Conservation (phyloP, 257 asterid species). For the Nicotiana tomentosiformis region DNA sequence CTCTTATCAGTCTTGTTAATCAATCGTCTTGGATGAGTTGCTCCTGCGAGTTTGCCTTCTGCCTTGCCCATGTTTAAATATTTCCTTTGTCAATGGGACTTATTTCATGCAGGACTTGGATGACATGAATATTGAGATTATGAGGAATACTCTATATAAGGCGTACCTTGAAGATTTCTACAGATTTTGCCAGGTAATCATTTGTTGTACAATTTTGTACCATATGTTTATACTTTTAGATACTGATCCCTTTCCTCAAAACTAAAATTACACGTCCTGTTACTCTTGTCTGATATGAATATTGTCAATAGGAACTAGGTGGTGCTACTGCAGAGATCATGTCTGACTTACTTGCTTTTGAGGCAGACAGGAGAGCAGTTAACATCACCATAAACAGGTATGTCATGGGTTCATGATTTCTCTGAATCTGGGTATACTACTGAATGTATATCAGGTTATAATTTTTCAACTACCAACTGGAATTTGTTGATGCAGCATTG, state of each 20-base stretch:
- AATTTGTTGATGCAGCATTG: constrained; percentile 10
- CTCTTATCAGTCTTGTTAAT: background rate
- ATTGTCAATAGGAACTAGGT: constrained; percentile 59
- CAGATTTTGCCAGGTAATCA: constrained; percentile 67
- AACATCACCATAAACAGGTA: constrained; percentile 85
- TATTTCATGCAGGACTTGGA: constrained; percentile 61
- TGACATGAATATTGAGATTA: constrained; percentile 91
- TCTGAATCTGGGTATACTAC: background rate
- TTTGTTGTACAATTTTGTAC: constrained; percentile 3
- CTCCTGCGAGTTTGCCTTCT: background rate
- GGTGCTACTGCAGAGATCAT: constrained; percentile 90
- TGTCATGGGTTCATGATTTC: background rate
- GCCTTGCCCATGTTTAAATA: background rate
- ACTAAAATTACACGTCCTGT: background rate
- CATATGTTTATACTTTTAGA: background rate
- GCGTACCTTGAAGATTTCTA: constrained; percentile 92
- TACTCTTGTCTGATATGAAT: constrained; percentile 14
- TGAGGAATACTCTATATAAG: constrained; percentile 89
- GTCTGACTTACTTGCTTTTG: constrained; percentile 84
- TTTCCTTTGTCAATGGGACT: background rate
- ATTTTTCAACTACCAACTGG: background rate
- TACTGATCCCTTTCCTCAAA: background rate
- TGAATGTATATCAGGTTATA: background rate
- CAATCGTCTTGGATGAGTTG: background rate
- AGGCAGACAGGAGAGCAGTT: constrained; percentile 92